These are phyloP conservation scores for Silene noctiflora DNA, from an alignment of 179 eudicot genomes.

Conservation along the genomic window DNA sequence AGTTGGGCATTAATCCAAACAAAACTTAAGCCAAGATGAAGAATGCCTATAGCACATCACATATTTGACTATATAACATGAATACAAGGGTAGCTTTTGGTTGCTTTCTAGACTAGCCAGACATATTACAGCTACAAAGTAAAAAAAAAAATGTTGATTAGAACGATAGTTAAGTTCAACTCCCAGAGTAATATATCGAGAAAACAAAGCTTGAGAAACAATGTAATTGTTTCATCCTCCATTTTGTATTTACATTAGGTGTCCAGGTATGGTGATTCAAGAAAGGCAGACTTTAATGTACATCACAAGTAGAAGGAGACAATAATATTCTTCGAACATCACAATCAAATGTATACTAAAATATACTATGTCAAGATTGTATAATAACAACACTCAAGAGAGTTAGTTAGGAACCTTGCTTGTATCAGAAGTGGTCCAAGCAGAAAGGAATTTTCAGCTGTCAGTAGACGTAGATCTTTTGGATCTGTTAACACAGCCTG, in stretches of 20 bases:
- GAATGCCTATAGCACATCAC: neutral
- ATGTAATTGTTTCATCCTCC: neutral
- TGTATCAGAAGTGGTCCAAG: conserved; percentile 81
- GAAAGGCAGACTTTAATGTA: conserved; percentile 1
- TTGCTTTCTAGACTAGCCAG: neutral
- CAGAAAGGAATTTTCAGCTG: conserved; percentile 68
- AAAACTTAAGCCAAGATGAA: neutral
- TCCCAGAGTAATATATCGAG: neutral
- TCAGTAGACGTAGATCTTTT: conserved; percentile 62
- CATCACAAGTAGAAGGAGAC: neutral
- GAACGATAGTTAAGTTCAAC: too few relatives aligned
- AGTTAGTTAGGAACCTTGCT: conserved; percentile 57
- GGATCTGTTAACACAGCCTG: conserved; percentile 55
- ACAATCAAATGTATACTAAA: neutral
- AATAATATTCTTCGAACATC: neutral
- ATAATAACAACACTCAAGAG: conserved; percentile 1
- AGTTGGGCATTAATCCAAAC: too few relatives aligned
- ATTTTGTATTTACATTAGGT: conserved; percentile 1
- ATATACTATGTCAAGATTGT: conserved; percentile 8
- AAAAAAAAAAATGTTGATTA: too few relatives aligned
- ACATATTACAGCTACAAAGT: neutral
- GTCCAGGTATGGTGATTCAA: conserved; percentile 6
- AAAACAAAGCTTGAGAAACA: neutral
- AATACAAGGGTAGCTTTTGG: neutral
- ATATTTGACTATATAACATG: neutral